Evolutionary conservation across 202 grass and related monocot genomes (phyloP).

Genomic region (Cymbopogon flexuosus): DNA sequence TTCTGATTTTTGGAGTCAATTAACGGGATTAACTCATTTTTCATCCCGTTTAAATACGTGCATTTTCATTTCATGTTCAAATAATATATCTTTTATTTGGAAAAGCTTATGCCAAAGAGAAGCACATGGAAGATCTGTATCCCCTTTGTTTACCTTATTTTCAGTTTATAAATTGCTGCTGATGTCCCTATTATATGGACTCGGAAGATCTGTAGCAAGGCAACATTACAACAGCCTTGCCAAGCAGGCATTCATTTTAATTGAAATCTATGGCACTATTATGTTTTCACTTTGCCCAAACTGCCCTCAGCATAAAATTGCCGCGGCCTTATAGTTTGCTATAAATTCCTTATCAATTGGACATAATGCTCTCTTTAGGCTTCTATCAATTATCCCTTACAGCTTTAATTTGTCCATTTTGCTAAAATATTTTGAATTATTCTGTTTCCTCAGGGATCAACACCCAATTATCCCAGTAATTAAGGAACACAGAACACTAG

Average conservation of each 20-base stretch:
- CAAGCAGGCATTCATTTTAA: not conserved
- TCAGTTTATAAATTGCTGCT: not conserved
- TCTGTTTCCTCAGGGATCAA: slow-evolving; percentile 48
- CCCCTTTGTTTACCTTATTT: not conserved
- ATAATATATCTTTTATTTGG: not conserved
- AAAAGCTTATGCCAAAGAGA: not conserved
- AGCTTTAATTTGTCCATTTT: slow-evolving; percentile 1
- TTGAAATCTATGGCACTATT: not conserved
- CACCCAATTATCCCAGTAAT: slow-evolving; percentile 84
- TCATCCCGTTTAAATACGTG: not conserved
- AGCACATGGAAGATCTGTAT: not conserved
- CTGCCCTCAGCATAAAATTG: not conserved
- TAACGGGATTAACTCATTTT: not conserved
- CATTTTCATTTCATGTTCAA: not conserved
- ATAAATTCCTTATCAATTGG: not conserved
- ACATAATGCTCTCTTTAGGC: slow-evolving; percentile 11
- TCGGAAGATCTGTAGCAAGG: not conserved
- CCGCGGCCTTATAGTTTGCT: not conserved
- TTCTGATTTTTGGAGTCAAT: not conserved
- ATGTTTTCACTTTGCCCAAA: not conserved
- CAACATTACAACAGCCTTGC: not conserved
- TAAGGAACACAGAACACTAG: slow-evolving; percentile 85
- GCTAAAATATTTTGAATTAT: not conserved
- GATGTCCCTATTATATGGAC: not conserved
- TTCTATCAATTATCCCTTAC: not conserved